Evolutionary conservation across 441 rosid genomes (phyloP), one percentile per base, ranked within the genome.

Genomic region (Raphanus hybrid): DNA sequence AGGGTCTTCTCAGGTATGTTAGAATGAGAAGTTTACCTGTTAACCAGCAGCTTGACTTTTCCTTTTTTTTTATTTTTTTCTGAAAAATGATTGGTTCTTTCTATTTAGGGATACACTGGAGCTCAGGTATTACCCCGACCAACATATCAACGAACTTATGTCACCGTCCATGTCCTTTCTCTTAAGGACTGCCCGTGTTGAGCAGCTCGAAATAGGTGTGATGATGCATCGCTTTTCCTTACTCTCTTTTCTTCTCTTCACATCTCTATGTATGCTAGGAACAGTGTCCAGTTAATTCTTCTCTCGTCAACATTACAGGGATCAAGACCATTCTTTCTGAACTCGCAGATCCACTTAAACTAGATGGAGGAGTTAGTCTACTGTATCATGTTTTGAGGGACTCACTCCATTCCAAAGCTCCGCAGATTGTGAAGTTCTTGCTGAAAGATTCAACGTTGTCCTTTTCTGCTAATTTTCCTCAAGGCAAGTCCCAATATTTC

Each of bases 401-500:
- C n/a, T 3, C 55, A 3, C 82, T 92, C 73, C 96, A 92, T 82
- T 92, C 96, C 41, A 88, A 80, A 81, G 96, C 96, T 71, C 85
- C 81, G 61, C 67, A 69, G 26, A 83, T 85, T 75, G 75, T 93
- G 76, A 69, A 71, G 69, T 65, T 86, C 60, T 78, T 90, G 84
- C 77, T 84, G 81, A 86, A 81, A 70, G 76, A 81, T 52, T 84
- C 89, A 52, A 76, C 84, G 55, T 82, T 85, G 55, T 54, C 79
- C 20, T 82, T 78, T 68, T 86, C 88, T 68, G 88, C 86, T 68
- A 80, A 84, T 64, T 83, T 80, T 57, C 75, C 75, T 18, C 71
- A 83, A 85, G 97, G 98, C 75, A 86, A 75, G 91, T 29, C 71
- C 69, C 35, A 15, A 14, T 4, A 59, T 26, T 10, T 62, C 29